Percentiles rank a stretch among this genome's conserved stretches.
These are phyloP conservation scores for Globisporangium irregulare DNA, from an alignment of 352 stramenopile genomes.

Conservation along the genomic window DNA sequence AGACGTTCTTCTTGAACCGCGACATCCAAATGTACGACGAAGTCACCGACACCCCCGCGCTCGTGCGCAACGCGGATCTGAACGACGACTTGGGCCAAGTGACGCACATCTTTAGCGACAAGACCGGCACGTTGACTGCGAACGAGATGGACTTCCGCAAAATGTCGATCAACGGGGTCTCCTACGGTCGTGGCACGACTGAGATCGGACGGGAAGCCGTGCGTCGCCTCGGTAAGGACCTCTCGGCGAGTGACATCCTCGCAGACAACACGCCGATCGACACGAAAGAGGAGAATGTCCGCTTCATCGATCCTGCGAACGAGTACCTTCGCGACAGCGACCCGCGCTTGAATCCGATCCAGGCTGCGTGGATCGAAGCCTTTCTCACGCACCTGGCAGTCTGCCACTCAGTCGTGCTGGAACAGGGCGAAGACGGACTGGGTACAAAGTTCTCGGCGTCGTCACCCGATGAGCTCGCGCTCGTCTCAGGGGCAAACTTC, in stretches of 20 bases:
- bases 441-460: constrained; percentile 69
- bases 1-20: constrained; percentile 83
- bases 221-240: constrained; percentile 63
- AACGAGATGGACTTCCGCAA: constrained; percentile 91
- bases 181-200: constrained; percentile 78
- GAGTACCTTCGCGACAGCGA: constrained; percentile 62
- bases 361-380: constrained; percentile 71
- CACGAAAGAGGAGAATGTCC: constrained; percentile 66
- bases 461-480: constrained; percentile 76
- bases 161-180: constrained; percentile 81
- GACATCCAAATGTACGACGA: constrained; percentile 87
- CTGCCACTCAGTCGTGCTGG: constrained; percentile 83
- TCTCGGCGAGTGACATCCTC: constrained; percentile 72
- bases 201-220: constrained; percentile 81
- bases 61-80: constrained; percentile 81
- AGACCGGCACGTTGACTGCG: constrained; percentile 80
- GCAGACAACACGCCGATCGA: constrained; percentile 60
- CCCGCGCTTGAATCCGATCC: constrained; percentile 34
- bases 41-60: constrained; percentile 68
- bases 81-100: constrained; percentile 87
- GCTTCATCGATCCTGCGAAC: constrained; percentile 73
- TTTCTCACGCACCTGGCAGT: constrained; percentile 82
- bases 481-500: constrained; percentile 77
- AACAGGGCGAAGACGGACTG: constrained; percentile 41
- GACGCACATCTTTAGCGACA: constrained; percentile 89